Conservation (phyloP, 345 rosid species). For the Eucalyptus polyanthemos region DNA sequence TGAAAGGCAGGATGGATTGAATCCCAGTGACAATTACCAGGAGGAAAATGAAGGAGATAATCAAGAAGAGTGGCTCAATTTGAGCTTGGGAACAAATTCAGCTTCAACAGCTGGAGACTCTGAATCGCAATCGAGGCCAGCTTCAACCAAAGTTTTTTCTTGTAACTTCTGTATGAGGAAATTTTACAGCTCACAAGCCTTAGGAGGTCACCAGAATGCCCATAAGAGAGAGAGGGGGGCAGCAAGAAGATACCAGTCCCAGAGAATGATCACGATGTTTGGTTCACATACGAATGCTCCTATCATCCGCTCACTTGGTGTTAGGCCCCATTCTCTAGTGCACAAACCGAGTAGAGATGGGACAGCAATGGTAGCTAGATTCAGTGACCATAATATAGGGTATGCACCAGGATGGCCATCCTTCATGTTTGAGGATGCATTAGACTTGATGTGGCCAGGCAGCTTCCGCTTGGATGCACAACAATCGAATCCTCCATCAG, state of each 20-base stretch:
- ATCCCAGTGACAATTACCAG: slow-evolving; percentile 1
- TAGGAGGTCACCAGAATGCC: slow-evolving; percentile 82
- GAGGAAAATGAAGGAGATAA: slow-evolving; percentile 5
- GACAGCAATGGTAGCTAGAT: slow-evolving; percentile 23
- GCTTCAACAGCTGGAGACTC: slow-evolving; percentile 21
- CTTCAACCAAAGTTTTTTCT: slow-evolving; percentile 37
- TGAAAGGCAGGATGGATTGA: not conserved
- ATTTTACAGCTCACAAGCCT: slow-evolving; percentile 66
- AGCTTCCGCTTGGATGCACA: slow-evolving; percentile 49
- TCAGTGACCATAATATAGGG: slow-evolving; percentile 18
- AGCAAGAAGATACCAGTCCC: slow-evolving; percentile 48
- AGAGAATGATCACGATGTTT: slow-evolving; percentile 41
- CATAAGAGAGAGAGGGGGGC: slow-evolving; percentile 75
- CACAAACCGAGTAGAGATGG: slow-evolving; percentile 41
- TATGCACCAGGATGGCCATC: slow-evolving; percentile 23
- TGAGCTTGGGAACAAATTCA: slow-evolving; percentile 37
- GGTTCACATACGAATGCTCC: slow-evolving; percentile 17
- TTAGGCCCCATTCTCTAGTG: slow-evolving; percentile 42
- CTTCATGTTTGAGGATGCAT: slow-evolving; percentile 19
- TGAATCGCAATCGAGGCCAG: slow-evolving; percentile 16
- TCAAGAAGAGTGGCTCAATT: slow-evolving; percentile 44
- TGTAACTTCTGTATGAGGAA: slow-evolving; percentile 73
- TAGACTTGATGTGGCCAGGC: slow-evolving; percentile 61
- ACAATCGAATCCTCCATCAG: not conserved
- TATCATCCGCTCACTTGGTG: slow-evolving; percentile 39